Evolutionary conservation across 352 stramenopile species (phyloP).

Genomic region (Globisporangium nodosum): DNA sequence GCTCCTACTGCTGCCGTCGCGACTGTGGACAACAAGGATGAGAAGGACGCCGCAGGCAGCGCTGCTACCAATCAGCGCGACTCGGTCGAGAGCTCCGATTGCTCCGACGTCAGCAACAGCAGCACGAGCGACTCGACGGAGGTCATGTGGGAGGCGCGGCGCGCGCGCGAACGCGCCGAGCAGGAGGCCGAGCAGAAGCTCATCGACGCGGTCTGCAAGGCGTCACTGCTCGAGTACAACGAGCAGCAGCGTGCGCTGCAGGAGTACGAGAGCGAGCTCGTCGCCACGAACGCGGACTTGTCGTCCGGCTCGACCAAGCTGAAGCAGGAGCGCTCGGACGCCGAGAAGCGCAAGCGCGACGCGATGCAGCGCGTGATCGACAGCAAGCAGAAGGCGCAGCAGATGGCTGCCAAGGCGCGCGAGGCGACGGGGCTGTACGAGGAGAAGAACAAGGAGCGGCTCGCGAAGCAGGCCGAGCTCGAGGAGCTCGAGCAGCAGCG

Average conservation of each 20-base stretch:
- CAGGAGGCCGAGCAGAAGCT: slow-evolving; percentile 64
- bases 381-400: slow-evolving; percentile 50
- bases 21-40: neutral
- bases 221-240: slow-evolving; percentile 70
- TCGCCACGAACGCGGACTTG: slow-evolving; percentile 21
- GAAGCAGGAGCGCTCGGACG: slow-evolving; percentile 31
- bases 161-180: slow-evolving; percentile 41
- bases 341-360: slow-evolving; percentile 52
- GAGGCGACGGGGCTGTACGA: slow-evolving; percentile 55
- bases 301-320: slow-evolving; percentile 31
- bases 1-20: neutral
- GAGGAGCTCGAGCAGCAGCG: slow-evolving; percentile 35
- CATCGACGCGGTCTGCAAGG: slow-evolving; percentile 70
- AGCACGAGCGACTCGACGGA: slow-evolving; percentile 19
- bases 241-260: slow-evolving; percentile 58
- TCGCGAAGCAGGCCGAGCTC: slow-evolving; percentile 44
- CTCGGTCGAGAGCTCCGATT: neutral
- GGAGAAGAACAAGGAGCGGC: slow-evolving; percentile 45
- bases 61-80: neutral
- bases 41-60: neutral
- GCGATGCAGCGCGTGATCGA: slow-evolving; percentile 77
- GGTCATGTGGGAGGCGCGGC: slow-evolving; percentile 61
- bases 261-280: slow-evolving; percentile 38
- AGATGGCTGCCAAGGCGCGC: slow-evolving; percentile 59
- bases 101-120: neutral